These are phyloP conservation scores for Apostasia ramifera DNA, from an alignment of 106 monocot genomes.

Conservation along the genomic window DNA sequence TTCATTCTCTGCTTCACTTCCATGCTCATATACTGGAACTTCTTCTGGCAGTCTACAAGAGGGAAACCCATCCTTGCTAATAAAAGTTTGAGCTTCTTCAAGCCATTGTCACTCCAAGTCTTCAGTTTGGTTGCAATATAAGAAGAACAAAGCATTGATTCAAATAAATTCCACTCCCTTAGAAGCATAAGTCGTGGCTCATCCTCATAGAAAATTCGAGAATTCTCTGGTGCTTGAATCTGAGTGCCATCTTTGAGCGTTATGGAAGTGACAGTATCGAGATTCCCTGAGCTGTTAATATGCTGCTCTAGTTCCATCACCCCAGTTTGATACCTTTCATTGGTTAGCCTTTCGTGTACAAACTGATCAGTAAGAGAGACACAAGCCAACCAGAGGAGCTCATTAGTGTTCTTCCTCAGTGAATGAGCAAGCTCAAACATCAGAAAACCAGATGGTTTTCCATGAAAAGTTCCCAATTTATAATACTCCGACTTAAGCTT, in stretches of 20 bases:
- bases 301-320: conserved; percentile 92
- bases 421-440: conserved; percentile 76
- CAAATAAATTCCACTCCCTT: conserved; percentile 86
- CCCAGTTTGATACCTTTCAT: conserved; percentile 71
- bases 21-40: conserved; percentile 95
- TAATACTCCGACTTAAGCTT: conserved; percentile 80
- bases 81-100: conserved; percentile 85
- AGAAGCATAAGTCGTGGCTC: conserved; percentile 85
- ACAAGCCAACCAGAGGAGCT: conserved; percentile 86
- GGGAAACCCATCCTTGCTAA: conserved; percentile 91
- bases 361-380: conserved; percentile 89
- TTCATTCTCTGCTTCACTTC: conserved; percentile 82
- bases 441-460: conserved; percentile 80
- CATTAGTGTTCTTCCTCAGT: conserved; percentile 76
- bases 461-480: conserved; percentile 84
- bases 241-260: conserved; percentile 87
- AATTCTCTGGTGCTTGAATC: conserved; percentile 73
- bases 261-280: conserved; percentile 46
- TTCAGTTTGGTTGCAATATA: conserved; percentile 89
- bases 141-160: conserved; percentile 95
- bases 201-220: conserved; percentile 80
- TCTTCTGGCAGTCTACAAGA: conserved; percentile 86
- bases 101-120: conserved; percentile 92
- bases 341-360: conserved; percentile 79
- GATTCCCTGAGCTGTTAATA: conserved; percentile 69